Conservation (phyloP, 352 stramenopile genomes). For the Phytophthora hybrid region DNA sequence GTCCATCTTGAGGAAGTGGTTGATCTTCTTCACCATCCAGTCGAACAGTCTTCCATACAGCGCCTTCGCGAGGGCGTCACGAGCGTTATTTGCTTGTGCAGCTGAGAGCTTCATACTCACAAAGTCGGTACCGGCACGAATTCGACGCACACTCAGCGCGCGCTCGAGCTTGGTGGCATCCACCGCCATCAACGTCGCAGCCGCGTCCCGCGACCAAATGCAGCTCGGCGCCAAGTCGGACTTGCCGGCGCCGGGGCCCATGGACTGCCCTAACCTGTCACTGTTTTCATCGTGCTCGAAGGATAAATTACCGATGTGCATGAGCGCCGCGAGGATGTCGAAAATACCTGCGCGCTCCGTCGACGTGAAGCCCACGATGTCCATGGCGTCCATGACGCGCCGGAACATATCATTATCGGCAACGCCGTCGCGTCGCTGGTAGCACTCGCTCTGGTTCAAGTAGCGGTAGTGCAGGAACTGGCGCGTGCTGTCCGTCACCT, state of each 20-base stretch:
- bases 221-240: conserved; percentile 66
- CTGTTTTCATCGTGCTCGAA: conserved; percentile 85
- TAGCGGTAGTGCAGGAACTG: conserved; percentile 85
- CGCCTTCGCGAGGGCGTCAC: conserved; percentile 84
- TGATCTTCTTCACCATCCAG: conserved; percentile 91
- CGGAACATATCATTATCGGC: conserved; percentile 83
- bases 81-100: conserved; percentile 84
- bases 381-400: conserved; percentile 82
- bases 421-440: conserved; percentile 76
- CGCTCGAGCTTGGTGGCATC: conserved; percentile 77
- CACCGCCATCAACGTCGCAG: conserved; percentile 73
- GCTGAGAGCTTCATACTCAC: conserved; percentile 87
- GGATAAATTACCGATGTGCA: conserved; percentile 91
- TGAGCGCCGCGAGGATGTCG: conserved; percentile 81
- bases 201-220: conserved; percentile 77
- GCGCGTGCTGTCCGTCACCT: conserved; percentile 50
- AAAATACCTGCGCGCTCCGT: conserved; percentile 84
- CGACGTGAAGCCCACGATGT: conserved; percentile 85
- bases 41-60: conserved; percentile 92
- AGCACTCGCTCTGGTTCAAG: conserved; percentile 90
- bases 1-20: conserved; percentile 86
- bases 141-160: conserved; percentile 80
- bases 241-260: conserved; percentile 30
- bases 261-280: conserved; percentile 54
- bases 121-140: conserved; percentile 84